phyloP scores from a whole-genome alignment of 306 rosid species.

The Fagus crenata region DNA sequence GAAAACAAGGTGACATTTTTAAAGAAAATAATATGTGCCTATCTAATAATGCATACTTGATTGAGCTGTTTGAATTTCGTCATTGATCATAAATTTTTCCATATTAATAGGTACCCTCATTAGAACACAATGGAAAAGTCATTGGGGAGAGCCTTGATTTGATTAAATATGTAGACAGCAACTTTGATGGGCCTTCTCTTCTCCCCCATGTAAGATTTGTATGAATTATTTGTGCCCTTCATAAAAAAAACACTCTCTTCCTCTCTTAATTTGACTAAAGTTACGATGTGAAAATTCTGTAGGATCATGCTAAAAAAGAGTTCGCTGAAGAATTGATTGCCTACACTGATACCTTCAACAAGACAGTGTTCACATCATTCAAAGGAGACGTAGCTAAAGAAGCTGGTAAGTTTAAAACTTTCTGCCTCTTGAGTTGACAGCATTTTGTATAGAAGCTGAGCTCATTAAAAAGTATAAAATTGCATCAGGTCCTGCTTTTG shows the following conservation, averaged over 20 bases:
- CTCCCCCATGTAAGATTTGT: constrained; percentile 49
- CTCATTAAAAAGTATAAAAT: too few relatives aligned
- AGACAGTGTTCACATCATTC: constrained; percentile 31
- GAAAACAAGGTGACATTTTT: constrained; percentile 47
- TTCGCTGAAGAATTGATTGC: constrained; percentile 55
- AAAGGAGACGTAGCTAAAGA: constrained; percentile 40
- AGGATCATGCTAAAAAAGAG: constrained; percentile 59
- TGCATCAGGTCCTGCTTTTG: too few relatives aligned
- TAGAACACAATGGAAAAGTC: constrained; percentile 84
- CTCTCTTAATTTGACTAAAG: not conserved
- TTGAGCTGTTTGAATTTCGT: constrained; percentile 3
- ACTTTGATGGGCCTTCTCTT: constrained; percentile 59
- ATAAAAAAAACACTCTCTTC: not conserved
- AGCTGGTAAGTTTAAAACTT: constrained; percentile 40
- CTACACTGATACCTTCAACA: constrained; percentile 42
- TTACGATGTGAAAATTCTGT: constrained; percentile 2
- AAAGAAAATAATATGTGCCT: not conserved
- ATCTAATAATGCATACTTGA: not conserved
- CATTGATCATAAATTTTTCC: not conserved
- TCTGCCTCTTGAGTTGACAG: too few relatives aligned
- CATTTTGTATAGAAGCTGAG: too few relatives aligned
- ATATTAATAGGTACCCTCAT: constrained; percentile 63
- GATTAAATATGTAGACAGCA: constrained; percentile 67
- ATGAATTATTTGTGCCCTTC: not conserved
- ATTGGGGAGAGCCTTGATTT: constrained; percentile 87